Percentiles rank a stretch among this genome's conserved stretches.
phyloP scores from a whole-genome alignment of 139 green algal species.

The Deuterostichococcus epilithicus region DNA sequence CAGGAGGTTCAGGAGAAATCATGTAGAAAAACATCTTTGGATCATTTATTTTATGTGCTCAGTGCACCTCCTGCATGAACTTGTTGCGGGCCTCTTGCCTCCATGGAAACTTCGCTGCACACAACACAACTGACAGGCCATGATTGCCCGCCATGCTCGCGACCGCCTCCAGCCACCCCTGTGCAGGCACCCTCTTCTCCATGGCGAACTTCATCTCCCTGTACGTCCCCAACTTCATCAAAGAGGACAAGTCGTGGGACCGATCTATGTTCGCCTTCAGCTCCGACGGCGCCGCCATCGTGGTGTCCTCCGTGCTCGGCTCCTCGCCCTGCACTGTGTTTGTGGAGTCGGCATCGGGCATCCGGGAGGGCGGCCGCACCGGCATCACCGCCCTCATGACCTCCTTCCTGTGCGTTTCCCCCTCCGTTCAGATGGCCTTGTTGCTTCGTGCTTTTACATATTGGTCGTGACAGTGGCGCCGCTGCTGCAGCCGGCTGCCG shows the following conservation, averaged over 20 bases:
- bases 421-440: no score
- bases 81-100: no score
- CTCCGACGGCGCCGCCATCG: slow-evolving; percentile 8
- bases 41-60: no score
- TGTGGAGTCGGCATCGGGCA: slow-evolving; percentile 39
- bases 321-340: slow-evolving; percentile 43
- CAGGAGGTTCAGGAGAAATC: no score
- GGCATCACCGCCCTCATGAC: slow-evolving; percentile 43
- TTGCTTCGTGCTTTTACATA: no score
- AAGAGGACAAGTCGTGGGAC: not conserved
- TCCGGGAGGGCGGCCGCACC: slow-evolving; percentile 49
- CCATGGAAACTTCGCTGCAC: no score
- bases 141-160: no score
- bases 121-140: no score
- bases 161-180: not conserved
- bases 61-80: no score
- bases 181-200: slow-evolving; percentile 29
- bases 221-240: slow-evolving; percentile 19
- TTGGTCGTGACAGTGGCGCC: no score
- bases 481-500: no score
- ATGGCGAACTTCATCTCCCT: slow-evolving; percentile 44
- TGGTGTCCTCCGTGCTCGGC: slow-evolving; percentile 43
- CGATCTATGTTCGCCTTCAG: not conserved
- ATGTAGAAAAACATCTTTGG: no score
- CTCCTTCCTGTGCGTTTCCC: slow-evolving; percentile 41